A percentile compares a stretch with the other conserved stretches of the same genome.
Conservation (phyloP, 257 asterid species). For the Primulina huaijiensis region DNA sequence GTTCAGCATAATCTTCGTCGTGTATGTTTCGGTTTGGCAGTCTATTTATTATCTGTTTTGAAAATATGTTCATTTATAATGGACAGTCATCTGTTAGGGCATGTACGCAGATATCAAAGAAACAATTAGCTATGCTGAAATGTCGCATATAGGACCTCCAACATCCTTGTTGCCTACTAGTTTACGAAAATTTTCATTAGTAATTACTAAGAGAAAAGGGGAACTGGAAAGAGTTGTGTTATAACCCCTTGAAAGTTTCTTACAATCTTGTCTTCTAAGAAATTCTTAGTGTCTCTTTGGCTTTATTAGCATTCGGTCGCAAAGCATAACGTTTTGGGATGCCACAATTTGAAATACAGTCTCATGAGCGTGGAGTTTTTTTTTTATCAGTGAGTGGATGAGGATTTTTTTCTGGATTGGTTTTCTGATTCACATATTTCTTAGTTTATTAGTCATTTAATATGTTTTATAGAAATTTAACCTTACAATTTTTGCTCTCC, state of each 20-base stretch:
- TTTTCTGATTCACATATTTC: background rate
- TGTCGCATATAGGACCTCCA: background rate
- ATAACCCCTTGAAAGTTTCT: slow-evolving; percentile 9
- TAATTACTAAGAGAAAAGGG: slow-evolving; percentile 7
- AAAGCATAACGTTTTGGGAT: background rate
- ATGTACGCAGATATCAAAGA: background rate
- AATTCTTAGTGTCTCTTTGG: slow-evolving; percentile 1
- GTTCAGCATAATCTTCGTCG: background rate
- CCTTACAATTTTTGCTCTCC: background rate
- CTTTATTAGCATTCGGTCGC: background rate
- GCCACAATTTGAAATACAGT: background rate
- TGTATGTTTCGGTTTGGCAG: background rate
- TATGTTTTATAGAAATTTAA: background rate
- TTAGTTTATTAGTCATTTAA: background rate
- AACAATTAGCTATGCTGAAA: slow-evolving; percentile 12
- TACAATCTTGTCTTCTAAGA: background rate
- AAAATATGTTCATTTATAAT: slow-evolving; percentile 3
- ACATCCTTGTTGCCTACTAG: background rate
- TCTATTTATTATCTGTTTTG: background rate
- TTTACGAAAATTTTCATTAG: background rate
- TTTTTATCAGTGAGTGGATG: slow-evolving; percentile 5
- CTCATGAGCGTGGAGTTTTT: background rate
- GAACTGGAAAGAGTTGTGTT: background rate
- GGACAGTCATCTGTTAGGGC: slow-evolving; percentile 4
- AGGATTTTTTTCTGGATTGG: background rate